Percentiles rank a stretch among this genome's conserved stretches.
phyloP scores from a whole-genome alignment of 139 green algal species.

The Eudorina sp. region DNA sequence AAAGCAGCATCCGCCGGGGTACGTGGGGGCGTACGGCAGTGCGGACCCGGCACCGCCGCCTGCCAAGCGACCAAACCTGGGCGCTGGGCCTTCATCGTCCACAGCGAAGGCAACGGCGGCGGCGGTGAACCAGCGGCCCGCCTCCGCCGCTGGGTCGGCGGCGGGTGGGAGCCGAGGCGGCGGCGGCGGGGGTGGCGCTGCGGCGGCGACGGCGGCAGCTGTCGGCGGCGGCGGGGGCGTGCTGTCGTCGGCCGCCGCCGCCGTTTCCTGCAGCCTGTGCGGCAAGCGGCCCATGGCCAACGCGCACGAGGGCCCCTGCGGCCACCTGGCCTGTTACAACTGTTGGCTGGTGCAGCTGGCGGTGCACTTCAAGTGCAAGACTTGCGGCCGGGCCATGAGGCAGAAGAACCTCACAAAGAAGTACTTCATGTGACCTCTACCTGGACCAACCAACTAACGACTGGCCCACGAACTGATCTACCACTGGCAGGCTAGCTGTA shows the following conservation, averaged over 20 bases:
- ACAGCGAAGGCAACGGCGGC: background rate
- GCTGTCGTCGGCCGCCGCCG: background rate
- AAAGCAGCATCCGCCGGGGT: background rate
- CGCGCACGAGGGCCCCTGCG: slow-evolving; percentile 69
- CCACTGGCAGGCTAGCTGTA: no score
- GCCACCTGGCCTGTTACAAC: slow-evolving; percentile 73
- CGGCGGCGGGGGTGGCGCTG: background rate
- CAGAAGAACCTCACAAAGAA: slow-evolving; percentile 65
- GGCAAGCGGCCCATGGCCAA: slow-evolving; percentile 59
- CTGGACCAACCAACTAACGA: no score
- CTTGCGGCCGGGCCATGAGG: slow-evolving; percentile 58
- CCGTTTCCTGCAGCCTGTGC: slow-evolving; percentile 58
- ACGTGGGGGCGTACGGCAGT: slow-evolving; percentile 7
- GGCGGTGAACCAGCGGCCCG: background rate
- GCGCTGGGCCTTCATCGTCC: background rate
- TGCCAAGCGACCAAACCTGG: slow-evolving; percentile 24
- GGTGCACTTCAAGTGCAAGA: slow-evolving; percentile 61
- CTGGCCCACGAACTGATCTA: no score
- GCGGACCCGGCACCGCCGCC: background rate
- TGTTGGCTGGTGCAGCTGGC: slow-evolving; percentile 76
- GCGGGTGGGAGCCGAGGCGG: background rate
- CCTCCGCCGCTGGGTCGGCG: background rate
- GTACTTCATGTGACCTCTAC: slow-evolving; percentile 62
- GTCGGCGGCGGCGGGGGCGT: background rate
- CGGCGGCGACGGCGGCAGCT: background rate